Evolutionary conservation across 2,329 filamentous ascomycete genomes (phyloP).

Genomic region (Fusarium anguioides): DNA sequence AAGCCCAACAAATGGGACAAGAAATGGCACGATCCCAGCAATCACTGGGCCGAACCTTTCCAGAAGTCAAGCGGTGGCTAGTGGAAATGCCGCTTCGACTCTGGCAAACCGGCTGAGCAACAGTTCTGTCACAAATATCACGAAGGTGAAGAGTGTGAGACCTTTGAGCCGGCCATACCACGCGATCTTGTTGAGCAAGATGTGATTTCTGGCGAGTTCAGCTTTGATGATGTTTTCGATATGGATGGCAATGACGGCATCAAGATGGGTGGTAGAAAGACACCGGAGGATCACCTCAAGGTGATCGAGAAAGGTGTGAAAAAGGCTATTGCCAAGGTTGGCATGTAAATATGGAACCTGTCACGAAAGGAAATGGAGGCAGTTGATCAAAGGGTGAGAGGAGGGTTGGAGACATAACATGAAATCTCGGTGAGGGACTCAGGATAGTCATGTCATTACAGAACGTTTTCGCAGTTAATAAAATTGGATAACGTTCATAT

Average conservation of each 20-base stretch:
- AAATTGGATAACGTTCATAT: conserved; percentile 13
- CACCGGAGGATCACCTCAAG: conserved; percentile 6
- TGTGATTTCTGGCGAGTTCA: conserved; percentile 3
- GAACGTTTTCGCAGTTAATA: conserved; percentile 5
- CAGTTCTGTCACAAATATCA: conserved; percentile 34
- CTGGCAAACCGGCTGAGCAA: conserved; percentile 28
- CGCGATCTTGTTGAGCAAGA: not conserved
- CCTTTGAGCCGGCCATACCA: not conserved
- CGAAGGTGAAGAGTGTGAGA: not conserved
- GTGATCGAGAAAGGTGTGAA: conserved; percentile 20
- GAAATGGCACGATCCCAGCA: conserved; percentile 35
- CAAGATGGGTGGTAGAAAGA: not conserved
- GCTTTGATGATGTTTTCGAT: conserved; percentile 22
- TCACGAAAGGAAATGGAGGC: not conserved
- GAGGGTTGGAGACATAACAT: not conserved
- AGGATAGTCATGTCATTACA: conserved; percentile 1
- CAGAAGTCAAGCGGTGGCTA: conserved; percentile 41
- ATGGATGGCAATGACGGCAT: not conserved
- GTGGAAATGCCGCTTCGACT: conserved; percentile 44
- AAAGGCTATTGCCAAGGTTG: conserved; percentile 33
- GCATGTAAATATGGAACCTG: not conserved
- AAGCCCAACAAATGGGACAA: conserved; percentile 30
- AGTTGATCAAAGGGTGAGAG: not conserved
- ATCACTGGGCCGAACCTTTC: conserved; percentile 30
- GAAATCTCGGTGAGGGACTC: not conserved